These are phyloP conservation scores for Cladorrhinum sp. DNA, from an alignment of 2,329 filamentous ascomycete genomes.

Conservation along the genomic window DNA sequence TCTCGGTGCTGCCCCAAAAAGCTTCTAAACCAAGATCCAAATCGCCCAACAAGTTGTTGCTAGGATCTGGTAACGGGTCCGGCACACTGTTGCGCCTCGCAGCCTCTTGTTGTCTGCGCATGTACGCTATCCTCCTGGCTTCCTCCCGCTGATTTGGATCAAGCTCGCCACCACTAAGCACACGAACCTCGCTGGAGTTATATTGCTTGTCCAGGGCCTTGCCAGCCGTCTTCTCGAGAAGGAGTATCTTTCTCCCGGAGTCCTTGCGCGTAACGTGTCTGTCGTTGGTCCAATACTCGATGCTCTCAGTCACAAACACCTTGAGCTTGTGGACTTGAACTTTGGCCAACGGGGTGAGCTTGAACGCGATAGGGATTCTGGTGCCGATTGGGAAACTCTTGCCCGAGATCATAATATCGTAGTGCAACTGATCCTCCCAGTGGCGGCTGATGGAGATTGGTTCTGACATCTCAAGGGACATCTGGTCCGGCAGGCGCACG, in stretches of 20 bases:
- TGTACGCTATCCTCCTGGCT: slow-evolving; percentile 46
- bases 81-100: slow-evolving; percentile 39
- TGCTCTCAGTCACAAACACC: slow-evolving; percentile 84
- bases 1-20: slow-evolving; percentile 83
- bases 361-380: slow-evolving; percentile 89
- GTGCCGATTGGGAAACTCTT: slow-evolving; percentile 90
- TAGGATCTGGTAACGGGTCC: slow-evolving; percentile 48
- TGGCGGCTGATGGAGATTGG: slow-evolving; percentile 90
- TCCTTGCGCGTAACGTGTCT: slow-evolving; percentile 82
- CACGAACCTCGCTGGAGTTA: slow-evolving; percentile 70
- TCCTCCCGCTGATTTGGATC: slow-evolving; percentile 46
- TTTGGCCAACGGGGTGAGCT: slow-evolving; percentile 87
- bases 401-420: slow-evolving; percentile 93
- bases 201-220: slow-evolving; percentile 70
- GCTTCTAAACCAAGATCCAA: slow-evolving; percentile 67
- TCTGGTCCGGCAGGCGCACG: slow-evolving; percentile 80
- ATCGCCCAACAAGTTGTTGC: slow-evolving; percentile 76
- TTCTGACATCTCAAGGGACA: slow-evolving; percentile 85
- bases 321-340: slow-evolving; percentile 92
- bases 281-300: slow-evolving; percentile 87
- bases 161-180: slow-evolving; percentile 78
- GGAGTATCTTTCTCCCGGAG: slow-evolving; percentile 74
- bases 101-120: slow-evolving; percentile 54
- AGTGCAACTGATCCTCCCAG: slow-evolving; percentile 94
- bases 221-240: slow-evolving; percentile 87